Base-by-base conservation (phyloP, 495 filamentous ascomycete genomes). In the Lasiosphaeriaceae sp. region DNA sequence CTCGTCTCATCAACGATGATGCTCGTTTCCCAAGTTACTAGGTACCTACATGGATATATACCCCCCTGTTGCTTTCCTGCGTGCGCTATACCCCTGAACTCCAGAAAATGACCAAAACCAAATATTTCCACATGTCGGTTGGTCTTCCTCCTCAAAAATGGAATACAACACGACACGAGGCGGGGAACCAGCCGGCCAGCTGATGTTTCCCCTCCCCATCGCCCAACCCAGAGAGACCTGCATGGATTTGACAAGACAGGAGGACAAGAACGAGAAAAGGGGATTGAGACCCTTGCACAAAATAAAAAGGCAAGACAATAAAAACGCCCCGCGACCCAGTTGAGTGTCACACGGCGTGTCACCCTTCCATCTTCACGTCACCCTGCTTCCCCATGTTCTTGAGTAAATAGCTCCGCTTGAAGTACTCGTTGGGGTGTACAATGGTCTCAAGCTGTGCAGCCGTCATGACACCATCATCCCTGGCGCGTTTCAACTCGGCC, bases 341-440 rank as follows among this genome's bases (percentile, higher is more conserved):
- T 16, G 14, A n/a, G 22, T 16, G 23, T 20, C 22, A 31, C 22
- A 22, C 20, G 7, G 5, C 21, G 16, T 26, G 11, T 44, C 37
- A 53, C 51, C 23, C 74, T 48, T 79, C 78, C 77, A 81, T 81
- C 70, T 79, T 79, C 5, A 80, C 71, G 62, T 81, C 80, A 2
- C 64, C 63, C 45, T 46, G 37, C 47, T 76, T 81, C 17, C 76
- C 81, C 26, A 88, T 67, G 64, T 91, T 86, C 80, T 90, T 96
- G 47, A 97, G 71, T 62, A 95, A 62, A 71, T 89, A 97, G 66
- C 90, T 93, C 58, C 92, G 81, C 78, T 94, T 93, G 72, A 97
- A 97, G 71, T 97, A 99, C 54, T 91, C 90, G 71, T 99, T 99
- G 11, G 95, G 95, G 70, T 99, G 95, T 19, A 96, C 87, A 62